Evolutionary conservation across 2,329 filamentous ascomycete species (phyloP).

Genomic region (Piedraia hortae): DNA sequence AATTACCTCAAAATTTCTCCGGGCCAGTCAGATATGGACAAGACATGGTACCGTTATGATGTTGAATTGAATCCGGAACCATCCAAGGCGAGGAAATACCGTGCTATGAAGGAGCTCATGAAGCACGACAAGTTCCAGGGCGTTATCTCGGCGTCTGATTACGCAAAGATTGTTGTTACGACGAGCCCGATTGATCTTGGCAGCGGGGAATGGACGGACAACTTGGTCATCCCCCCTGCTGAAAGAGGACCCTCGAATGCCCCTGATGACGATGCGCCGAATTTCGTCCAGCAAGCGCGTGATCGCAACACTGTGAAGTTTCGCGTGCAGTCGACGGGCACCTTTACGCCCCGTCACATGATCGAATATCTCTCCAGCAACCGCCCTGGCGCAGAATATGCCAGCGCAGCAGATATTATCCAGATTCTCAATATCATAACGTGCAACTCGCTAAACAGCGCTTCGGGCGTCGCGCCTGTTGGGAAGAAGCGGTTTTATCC

Average conservation of each 20-base stretch:
- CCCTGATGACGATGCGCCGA: not conserved
- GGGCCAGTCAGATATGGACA: constrained; percentile 4
- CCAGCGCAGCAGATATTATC: constrained; percentile 22
- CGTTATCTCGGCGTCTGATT: constrained; percentile 15
- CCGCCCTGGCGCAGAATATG: constrained; percentile 13
- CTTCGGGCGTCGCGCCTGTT: constrained; percentile 17
- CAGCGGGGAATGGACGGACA: constrained; percentile 4
- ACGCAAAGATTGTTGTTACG: constrained; percentile 13
- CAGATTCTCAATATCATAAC: constrained; percentile 32
- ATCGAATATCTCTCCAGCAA: constrained; percentile 17
- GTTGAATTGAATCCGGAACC: constrained; percentile 11
- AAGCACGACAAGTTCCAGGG: constrained; percentile 10
- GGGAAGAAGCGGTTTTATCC: constrained; percentile 27
- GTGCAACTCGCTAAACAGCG: constrained; percentile 19
- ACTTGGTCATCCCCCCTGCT: constrained; percentile 10
- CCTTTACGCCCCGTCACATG: constrained; percentile 16
- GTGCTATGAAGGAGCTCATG: constrained; percentile 21
- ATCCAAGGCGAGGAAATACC: constrained; percentile 19
- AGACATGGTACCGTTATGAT: constrained; percentile 16
- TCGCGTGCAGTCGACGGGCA: constrained; percentile 12
- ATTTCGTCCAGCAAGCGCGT: constrained; percentile 7
- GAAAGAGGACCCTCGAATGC: not conserved
- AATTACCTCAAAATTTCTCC: constrained; percentile 17
- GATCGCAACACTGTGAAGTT: constrained; percentile 13
- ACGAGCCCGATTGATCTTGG: constrained; percentile 7